Base-by-base conservation (phyloP, 1,139 yeast species). In the Yamadazyma diddensiae region DNA sequence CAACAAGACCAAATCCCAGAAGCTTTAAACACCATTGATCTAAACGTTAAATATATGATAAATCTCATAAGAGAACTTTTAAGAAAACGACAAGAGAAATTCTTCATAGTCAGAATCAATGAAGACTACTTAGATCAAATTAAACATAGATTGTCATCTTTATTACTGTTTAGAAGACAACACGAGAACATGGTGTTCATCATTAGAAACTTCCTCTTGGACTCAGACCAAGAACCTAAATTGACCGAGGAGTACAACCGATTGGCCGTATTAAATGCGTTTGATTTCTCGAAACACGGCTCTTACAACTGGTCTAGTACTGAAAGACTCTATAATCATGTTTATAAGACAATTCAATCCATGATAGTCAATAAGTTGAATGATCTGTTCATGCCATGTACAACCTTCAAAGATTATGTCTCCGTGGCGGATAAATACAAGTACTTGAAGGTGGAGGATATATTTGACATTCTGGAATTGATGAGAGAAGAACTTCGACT, bases 51-150 rank as follows among this genome's bases (percentile, higher is more conserved):
- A 37, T 57, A 52, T 33, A 55, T 62, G 57, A 52, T 62, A 8
- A 68, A 65, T 35, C 53, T 84, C 30, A 73, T 87, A 0, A 70
- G 97, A 42, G 97, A 88, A 43, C 58, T 84, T 9, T 64, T 84
- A 22, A 66, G 97, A 39, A 85, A 80, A 49, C 63, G 94, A 29
- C 76, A 79, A 11, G 94, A 85, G 37, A 80, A 79, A 42, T 83
- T 83, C 50, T 71, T 82, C 20, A 72, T 82, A 17, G 74, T 86
- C 12, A 73, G 80, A 41, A 67, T 86, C 11, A 63, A 65, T 21
- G 71, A 78, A 13, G 48, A 45, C 1, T 54, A 62, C 2, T 76
- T 80, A 18, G 50, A 50, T 0, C 55, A 53, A 12, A 49, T 83
- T 6, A 69, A 65, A 40, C 73, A 70, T 2, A 59, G 79, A 24